Conservation (phyloP, 495 filamentous ascomycete species). For the Talaromyces wortmannii region DNA sequence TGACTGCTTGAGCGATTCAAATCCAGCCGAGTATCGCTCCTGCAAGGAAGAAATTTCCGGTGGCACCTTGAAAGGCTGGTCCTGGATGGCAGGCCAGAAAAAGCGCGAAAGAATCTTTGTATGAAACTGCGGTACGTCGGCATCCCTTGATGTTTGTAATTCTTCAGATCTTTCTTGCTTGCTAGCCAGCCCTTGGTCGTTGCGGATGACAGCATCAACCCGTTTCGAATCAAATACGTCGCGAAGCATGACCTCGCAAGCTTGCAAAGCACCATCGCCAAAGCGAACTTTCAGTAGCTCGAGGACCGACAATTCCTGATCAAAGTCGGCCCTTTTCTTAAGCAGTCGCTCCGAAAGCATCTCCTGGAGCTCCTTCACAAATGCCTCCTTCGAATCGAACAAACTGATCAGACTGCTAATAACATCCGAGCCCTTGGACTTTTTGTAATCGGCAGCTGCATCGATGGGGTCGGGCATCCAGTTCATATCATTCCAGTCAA, state of each 20-base stretch:
- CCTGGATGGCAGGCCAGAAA: constrained; percentile 85
- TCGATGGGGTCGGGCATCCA: constrained; percentile 93
- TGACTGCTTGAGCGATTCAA: constrained; percentile 68
- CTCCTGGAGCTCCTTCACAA: constrained; percentile 87
- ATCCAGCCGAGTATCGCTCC: constrained; percentile 65
- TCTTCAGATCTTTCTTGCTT: constrained; percentile 8
- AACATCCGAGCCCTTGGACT: constrained; percentile 85
- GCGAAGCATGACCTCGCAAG: constrained; percentile 93
- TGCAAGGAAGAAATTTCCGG: constrained; percentile 54
- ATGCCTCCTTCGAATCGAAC: constrained; percentile 79
- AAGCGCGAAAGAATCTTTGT: constrained; percentile 84
- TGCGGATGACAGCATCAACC: constrained; percentile 58
- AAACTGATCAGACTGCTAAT: constrained; percentile 82
- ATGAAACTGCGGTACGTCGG: constrained; percentile 45
- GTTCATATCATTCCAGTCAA: constrained; percentile 83
- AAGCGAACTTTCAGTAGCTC: constrained; percentile 85
- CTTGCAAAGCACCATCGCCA: constrained; percentile 76
- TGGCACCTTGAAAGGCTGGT: constrained; percentile 70
- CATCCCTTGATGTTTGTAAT: not conserved
- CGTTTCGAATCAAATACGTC: constrained; percentile 84
- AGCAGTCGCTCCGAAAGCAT: constrained; percentile 80
- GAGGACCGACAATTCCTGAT: constrained; percentile 74
- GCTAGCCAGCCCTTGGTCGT: constrained; percentile 31
- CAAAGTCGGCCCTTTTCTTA: constrained; percentile 58
- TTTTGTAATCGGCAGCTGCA: constrained; percentile 84